A percentile compares a stretch with the other conserved stretches of the same genome.
Conservation (phyloP, 2,329 filamentous ascomycete species). For the Plectosphaerella plurivora region DNA sequence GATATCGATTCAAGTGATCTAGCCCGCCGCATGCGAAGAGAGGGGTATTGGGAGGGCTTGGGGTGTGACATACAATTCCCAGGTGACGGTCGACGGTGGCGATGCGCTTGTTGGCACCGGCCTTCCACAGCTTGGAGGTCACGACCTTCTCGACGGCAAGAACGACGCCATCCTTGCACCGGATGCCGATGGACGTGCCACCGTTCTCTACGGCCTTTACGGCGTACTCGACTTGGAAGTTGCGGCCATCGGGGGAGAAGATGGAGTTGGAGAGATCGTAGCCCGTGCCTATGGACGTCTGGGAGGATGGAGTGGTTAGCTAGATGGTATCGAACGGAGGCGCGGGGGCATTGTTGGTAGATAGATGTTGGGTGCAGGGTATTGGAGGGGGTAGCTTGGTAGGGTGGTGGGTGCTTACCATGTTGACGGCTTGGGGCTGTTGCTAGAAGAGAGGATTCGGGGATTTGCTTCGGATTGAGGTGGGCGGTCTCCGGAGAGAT, state of each 20-base stretch:
- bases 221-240: slow-evolving; percentile 99
- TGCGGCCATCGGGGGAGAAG: slow-evolving; percentile 97
- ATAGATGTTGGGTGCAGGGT: not conserved
- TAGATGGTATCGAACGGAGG: not conserved
- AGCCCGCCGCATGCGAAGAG: not conserved
- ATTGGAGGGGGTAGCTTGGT: not conserved
- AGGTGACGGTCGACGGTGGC: slow-evolving; percentile 90
- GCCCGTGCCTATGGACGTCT: slow-evolving; percentile 99
- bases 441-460: not conserved
- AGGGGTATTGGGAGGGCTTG: not conserved
- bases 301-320: slow-evolving; percentile 1
- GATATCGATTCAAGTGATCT: not conserved
- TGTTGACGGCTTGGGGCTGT: slow-evolving; percentile 15
- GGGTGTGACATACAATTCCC: slow-evolving; percentile 67
- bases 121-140: slow-evolving; percentile 90
- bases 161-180: slow-evolving; percentile 95
- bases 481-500: slow-evolving; percentile 2
- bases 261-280: slow-evolving; percentile 99
- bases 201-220: slow-evolving; percentile 98
- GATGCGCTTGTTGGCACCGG: slow-evolving; percentile 95
- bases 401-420: slow-evolving; percentile 20
- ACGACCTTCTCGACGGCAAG: slow-evolving; percentile 96
- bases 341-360: not conserved
- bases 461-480: not conserved
- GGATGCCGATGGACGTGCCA: slow-evolving; percentile 91